Evolutionary conservation across 2,329 filamentous ascomycete species (phyloP).

Genomic region (Ophioceras dolichostomum): DNA sequence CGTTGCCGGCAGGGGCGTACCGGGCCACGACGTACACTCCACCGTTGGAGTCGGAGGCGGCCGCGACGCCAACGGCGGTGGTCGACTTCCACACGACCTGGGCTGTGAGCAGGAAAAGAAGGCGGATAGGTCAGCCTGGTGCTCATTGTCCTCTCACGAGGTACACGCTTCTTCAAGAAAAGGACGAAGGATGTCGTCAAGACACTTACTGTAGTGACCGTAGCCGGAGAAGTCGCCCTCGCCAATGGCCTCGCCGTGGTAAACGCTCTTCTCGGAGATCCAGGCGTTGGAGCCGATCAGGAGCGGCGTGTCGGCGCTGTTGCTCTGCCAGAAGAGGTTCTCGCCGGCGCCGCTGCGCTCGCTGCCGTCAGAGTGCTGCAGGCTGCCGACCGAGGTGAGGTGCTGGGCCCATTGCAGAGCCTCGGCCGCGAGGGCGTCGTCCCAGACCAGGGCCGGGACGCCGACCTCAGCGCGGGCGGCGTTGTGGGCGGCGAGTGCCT

Average conservation of each 20-base stretch:
- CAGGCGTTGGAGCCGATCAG: conserved; percentile 16
- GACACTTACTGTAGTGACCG: conserved; percentile 20
- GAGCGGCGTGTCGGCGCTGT: conserved; percentile 6
- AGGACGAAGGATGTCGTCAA: too few relatives aligned
- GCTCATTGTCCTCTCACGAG: conserved; percentile 1
- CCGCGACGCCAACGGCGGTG: conserved; percentile 3
- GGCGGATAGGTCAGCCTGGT: neutral
- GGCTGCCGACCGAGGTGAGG: conserved; percentile 13
- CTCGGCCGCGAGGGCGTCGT: conserved; percentile 13
- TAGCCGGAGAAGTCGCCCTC: conserved; percentile 19
- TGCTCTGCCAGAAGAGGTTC: conserved; percentile 16
- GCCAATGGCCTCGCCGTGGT: conserved; percentile 19
- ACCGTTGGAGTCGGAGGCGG: conserved; percentile 2
- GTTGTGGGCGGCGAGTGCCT: conserved; percentile 16
- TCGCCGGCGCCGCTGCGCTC: conserved; percentile 12
- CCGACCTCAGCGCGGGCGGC: conserved; percentile 13
- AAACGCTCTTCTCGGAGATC: conserved; percentile 19
- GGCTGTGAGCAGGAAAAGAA: conserved; percentile 6
- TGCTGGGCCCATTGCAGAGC: conserved; percentile 17
- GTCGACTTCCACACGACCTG: conserved; percentile 15
- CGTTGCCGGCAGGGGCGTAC: conserved; percentile 4
- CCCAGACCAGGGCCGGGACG: conserved; percentile 15
- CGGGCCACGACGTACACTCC: conserved; percentile 5
- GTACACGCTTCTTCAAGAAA: too few relatives aligned
- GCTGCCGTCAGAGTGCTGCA: conserved; percentile 15